These are phyloP conservation scores for Candida orba DNA, from an alignment of 805 yeast species.

Conservation along the genomic window DNA sequence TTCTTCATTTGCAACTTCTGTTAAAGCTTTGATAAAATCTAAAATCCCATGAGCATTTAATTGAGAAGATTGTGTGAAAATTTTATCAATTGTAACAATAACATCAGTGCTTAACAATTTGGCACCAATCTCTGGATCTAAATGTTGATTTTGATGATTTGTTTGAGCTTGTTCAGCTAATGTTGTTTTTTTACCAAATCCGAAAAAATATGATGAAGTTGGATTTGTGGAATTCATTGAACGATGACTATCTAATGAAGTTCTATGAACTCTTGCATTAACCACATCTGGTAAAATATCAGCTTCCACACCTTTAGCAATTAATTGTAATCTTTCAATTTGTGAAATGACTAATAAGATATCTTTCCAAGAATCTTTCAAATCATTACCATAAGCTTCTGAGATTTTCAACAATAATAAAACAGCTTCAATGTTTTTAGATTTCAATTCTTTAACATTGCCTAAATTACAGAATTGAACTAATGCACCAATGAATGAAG, in stretches of 20 bases:
- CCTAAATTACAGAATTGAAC: constrained; percentile 79
- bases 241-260: constrained; percentile 47
- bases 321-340: constrained; percentile 81
- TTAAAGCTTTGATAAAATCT: constrained; percentile 78
- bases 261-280: constrained; percentile 49
- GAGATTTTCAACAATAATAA: constrained; percentile 69
- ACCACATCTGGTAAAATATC: constrained; percentile 80
- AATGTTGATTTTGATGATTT: constrained; percentile 64
- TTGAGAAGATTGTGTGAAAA: constrained; percentile 75
- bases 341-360: constrained; percentile 79
- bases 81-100: constrained; percentile 76
- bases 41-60: constrained; percentile 80
- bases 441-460: constrained; percentile 68
- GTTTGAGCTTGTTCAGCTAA: constrained; percentile 63
- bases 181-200: constrained; percentile 46
- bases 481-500: constrained; percentile 84
- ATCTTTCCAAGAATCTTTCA: constrained; percentile 78
- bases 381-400: constrained; percentile 65
- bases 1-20: constrained; percentile 85
- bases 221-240: constrained; percentile 3
- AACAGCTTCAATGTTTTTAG: constrained; percentile 78
- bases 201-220: constrained; percentile 38
- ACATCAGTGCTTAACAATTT: constrained; percentile 58
- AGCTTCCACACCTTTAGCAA: constrained; percentile 82
- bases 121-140: constrained; percentile 50